phyloP scores from a whole-genome alignment of 148 eudicot species.

The Selenicereus undatus region DNA sequence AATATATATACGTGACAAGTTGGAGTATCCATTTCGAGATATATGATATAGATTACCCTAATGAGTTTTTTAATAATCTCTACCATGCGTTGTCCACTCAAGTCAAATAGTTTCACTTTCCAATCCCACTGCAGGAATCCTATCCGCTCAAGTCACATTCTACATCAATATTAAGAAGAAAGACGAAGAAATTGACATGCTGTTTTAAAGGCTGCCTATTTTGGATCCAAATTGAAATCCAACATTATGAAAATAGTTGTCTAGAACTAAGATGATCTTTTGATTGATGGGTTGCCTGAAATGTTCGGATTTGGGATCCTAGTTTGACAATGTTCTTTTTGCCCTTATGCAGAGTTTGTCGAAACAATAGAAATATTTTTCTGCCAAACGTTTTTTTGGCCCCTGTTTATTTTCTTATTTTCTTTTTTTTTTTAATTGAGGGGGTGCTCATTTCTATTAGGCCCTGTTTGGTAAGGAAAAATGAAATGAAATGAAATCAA shows the following conservation, averaged over 20 bases:
- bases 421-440: too few species aligned
- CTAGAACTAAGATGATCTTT: not conserved
- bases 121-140: constrained; percentile 39
- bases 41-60: not conserved
- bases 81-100: not conserved
- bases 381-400: not conserved
- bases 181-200: constrained; percentile 60
- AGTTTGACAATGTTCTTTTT: too few species aligned
- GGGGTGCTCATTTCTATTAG: not conserved
- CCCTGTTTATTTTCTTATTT: not conserved
- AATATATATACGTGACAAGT: too few species aligned
- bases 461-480: too few species aligned
- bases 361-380: not conserved
- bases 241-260: constrained; percentile 15
- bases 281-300: not conserved
- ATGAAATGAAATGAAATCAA: too few species aligned
- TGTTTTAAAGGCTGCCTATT: constrained; percentile 29
- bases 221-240: constrained; percentile 43
- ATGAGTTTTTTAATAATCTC: not conserved
- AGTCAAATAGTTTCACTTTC: not conserved
- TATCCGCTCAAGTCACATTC: constrained; percentile 40
- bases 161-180: constrained; percentile 61
- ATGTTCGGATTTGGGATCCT: too few species aligned
- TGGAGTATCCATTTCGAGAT: too few species aligned
- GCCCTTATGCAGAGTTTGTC: not conserved